Evolutionary conservation across 352 stramenopile species (phyloP), one percentile per base, ranked within the genome.

Genomic region (Aphanomyces stellatus): DNA sequence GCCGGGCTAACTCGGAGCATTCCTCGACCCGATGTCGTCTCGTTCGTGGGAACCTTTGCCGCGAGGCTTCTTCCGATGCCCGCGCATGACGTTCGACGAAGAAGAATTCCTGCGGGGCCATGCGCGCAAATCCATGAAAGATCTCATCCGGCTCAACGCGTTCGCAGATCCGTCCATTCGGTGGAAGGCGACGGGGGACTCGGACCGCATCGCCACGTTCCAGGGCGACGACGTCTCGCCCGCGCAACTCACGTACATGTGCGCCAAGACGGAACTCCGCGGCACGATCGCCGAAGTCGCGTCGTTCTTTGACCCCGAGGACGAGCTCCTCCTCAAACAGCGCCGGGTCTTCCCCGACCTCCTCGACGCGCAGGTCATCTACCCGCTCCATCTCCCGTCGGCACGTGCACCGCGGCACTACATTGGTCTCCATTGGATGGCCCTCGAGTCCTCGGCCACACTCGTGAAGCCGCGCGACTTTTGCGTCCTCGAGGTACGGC

Each of bases 221-320:
- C 55, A 63, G n/a, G 55, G 55, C 10, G 55, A 63, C 1, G 30
- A 63, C n/a, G 6, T 48, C 27, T 24, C 24, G 10, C 41, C 55
- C 13, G 33, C 49, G 49, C 49, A 57, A n/a, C 31, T 63, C 19
- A 48, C 55, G 41, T 63, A 63, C 34, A 19, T 53, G 6, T 63
- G 55, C 41, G 55, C 55, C n/a, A 63, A 63, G 25, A 63, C 30
- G 41, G 55, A 63, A 63, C n/a, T 63, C 35, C 55, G 55, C 7
- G 55, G 55, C 24, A 53, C 55, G 22, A 35, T 63, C 25, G 24
- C 6, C 19, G 55, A 63, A 35, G 25, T 63, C 22, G 35, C 55
- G 11, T 15, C 17, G 7, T 35, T 63, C 11, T 63, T 63, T 53
- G 24, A 51, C 35, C 55, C 35, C 2, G 55, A 63, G 19, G 35